Base-by-base conservation (phyloP, 2,329 filamentous ascomycete genomes). In the Penicillium sp. region DNA sequence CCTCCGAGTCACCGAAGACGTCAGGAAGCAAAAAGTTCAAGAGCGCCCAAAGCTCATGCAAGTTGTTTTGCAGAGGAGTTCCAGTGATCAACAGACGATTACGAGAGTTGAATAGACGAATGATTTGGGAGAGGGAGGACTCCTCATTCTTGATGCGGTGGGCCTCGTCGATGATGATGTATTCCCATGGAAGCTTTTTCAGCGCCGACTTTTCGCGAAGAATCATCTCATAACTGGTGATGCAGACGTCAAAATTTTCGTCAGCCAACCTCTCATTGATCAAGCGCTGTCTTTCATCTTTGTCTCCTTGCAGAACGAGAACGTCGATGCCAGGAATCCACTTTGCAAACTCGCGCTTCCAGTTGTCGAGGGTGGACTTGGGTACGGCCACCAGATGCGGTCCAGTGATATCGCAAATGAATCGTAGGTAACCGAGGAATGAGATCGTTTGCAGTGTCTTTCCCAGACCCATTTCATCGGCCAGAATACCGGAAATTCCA, bases 131-230 rank as follows among this genome's bases (percentile, higher is more conserved):
- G 3, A 98, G 78, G 0, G 93, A 96, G 0, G 93, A 98, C 68
- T 97, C 90, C 66, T 98, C 93, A 70, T 98, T 98, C 76, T 98
- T 98, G 80, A 98, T 98, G 51, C 93, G 89, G 70, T 98, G 93
- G 2, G 93, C 85, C 73, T 98, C 93, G 62, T 98, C 93, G 55
- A 98, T 95, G 59, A 98, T 95, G 69, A 98, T 98, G 71, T 98
- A 98, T 68, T 98, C 91, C 93, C 93, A 98, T 0, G 93, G 90
- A 67, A 98, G 95, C 69, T 97, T 97, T 74, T 93, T 95, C 57
- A 98, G 71, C 59, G 95, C 89, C 1, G 87, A 78, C 74, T 98
- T 97, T 66, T 98, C 93, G 49, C 93, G 83, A 9, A 98, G 77
- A 50, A 98, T 90, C 91, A 98, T 97, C 69, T 98, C 93, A 73